These are phyloP conservation scores for Trichoderma sp. DNA, from an alignment of 2,329 filamentous ascomycete species.

Conservation along the genomic window DNA sequence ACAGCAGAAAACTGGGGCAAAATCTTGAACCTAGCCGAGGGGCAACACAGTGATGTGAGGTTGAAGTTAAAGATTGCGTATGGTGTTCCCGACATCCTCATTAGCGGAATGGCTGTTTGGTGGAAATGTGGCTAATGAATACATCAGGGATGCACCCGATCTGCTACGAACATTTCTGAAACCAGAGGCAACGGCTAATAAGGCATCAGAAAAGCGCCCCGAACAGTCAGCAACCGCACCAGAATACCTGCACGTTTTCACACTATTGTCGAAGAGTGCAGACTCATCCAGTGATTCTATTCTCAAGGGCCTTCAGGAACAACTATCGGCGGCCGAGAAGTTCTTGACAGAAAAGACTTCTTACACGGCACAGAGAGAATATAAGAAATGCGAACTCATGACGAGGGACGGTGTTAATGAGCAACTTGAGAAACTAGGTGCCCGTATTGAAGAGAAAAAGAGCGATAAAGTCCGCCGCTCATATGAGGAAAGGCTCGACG, in stretches of 20 bases:
- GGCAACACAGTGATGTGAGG: conserved; percentile 26
- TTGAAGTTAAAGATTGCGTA: conserved; percentile 27
- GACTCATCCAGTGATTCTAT: not conserved
- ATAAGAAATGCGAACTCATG: conserved; percentile 30
- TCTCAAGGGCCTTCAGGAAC: conserved; percentile 6
- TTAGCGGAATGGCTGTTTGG: not conserved
- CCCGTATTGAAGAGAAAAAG: conserved; percentile 28
- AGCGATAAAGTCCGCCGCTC: conserved; percentile 28
- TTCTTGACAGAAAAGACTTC: conserved; percentile 32
- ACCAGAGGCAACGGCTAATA: not conserved
- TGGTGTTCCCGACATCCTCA: not conserved
- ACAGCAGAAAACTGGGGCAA: conserved; percentile 34
- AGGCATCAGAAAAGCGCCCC: not conserved
- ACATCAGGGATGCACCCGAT: conserved; percentile 1
- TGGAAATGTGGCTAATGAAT: not conserved
- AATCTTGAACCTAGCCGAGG: conserved; percentile 32
- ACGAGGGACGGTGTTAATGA: conserved; percentile 30
- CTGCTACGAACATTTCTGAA: conserved; percentile 6
- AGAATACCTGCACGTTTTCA: conserved; percentile 29
- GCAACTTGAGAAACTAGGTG: conserved; percentile 29
- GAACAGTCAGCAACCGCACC: not conserved
- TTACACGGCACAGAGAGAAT: conserved; percentile 33
- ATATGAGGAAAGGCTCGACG: conserved; percentile 39
- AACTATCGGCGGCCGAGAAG: conserved; percentile 30
- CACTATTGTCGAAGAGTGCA: conserved; percentile 22